phyloP scores from a whole-genome alignment of 1,139 yeast species.

The Blastobotrys buckinghamii region DNA sequence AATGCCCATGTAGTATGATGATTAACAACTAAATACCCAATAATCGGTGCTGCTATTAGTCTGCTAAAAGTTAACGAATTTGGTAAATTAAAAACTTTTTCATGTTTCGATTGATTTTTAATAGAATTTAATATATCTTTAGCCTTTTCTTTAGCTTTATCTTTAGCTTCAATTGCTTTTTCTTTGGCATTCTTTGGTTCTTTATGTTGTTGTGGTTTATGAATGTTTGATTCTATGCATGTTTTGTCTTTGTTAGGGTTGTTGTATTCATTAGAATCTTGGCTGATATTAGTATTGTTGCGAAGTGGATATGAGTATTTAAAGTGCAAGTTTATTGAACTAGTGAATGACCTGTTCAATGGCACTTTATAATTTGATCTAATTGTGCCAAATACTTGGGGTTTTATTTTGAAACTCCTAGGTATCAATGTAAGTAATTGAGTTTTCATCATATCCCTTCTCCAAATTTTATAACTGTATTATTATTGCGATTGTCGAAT shows the following conservation, averaged over 20 bases:
- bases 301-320: no score
- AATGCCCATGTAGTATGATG: conserved; percentile 61
- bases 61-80: conserved; percentile 78
- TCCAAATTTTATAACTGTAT: no score
- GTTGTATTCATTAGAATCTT: background rate
- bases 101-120: conserved; percentile 26
- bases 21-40: conserved; percentile 69
- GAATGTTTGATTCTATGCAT: background rate
- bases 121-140: conserved; percentile 8
- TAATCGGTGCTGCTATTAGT: conserved; percentile 69
- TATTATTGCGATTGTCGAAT: no score
- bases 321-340: no score
- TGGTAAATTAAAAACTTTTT: conserved; percentile 74
- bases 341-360: no score
- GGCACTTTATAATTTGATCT: no score
- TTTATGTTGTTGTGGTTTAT: background rate
- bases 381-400: no score
- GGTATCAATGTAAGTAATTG: no score
- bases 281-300: no score
- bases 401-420: no score
- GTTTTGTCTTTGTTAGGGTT: background rate
- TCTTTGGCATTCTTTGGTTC: background rate
- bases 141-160: conserved; percentile 2
- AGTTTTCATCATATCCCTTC: no score
- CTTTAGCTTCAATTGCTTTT: conserved; percentile 1